A percentile compares a stretch with the other conserved stretches of the same genome.
Evolutionary conservation across 495 filamentous ascomycete genomes (phyloP).

Genomic region (Tetracladium setigerum): DNA sequence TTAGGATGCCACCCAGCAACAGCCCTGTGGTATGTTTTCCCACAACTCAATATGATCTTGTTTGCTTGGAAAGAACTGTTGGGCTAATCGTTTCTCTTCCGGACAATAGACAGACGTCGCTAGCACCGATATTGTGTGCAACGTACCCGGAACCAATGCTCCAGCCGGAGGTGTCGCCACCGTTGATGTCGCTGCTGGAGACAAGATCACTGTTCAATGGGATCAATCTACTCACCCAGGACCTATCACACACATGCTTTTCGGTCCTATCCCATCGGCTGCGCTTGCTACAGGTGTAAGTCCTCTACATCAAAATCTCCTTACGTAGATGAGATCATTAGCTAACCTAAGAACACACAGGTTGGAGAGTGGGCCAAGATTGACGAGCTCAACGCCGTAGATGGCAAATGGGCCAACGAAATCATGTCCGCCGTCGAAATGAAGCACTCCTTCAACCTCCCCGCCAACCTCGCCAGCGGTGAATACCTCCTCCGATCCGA

Average conservation of each 20-base stretch:
- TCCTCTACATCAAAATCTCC: no score
- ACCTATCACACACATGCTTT: slow-evolving; percentile 30
- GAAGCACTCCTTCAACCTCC: slow-evolving; percentile 34
- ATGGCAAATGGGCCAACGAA: slow-evolving; percentile 37
- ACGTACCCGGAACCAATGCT: slow-evolving; percentile 27
- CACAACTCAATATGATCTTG: background rate
- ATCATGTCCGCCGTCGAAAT: slow-evolving; percentile 36
- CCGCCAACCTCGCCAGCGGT: slow-evolving; percentile 32
- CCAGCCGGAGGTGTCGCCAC: slow-evolving; percentile 23
- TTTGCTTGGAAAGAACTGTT: no score
- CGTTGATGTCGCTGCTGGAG: slow-evolving; percentile 23
- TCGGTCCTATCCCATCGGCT: slow-evolving; percentile 26
- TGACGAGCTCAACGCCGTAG: slow-evolving; percentile 27
- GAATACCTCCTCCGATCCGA: slow-evolving; percentile 44
- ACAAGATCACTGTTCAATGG: slow-evolving; percentile 29
- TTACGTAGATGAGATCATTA: no score
- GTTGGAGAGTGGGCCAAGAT: slow-evolving; percentile 40
- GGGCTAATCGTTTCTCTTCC: background rate
- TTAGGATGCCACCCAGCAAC: slow-evolving; percentile 30
- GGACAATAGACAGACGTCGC: slow-evolving; percentile 20
- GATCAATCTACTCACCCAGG: slow-evolving; percentile 28
- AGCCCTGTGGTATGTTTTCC: slow-evolving; percentile 21
- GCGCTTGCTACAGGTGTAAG: slow-evolving; percentile 19
- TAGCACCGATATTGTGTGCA: slow-evolving; percentile 27
- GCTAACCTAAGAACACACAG: background rate